A percentile compares a stretch with the other conserved stretches of the same genome.
These are phyloP conservation scores for Arachnomyces sp. DNA, from an alignment of 2,329 filamentous ascomycete species.

Conservation along the genomic window DNA sequence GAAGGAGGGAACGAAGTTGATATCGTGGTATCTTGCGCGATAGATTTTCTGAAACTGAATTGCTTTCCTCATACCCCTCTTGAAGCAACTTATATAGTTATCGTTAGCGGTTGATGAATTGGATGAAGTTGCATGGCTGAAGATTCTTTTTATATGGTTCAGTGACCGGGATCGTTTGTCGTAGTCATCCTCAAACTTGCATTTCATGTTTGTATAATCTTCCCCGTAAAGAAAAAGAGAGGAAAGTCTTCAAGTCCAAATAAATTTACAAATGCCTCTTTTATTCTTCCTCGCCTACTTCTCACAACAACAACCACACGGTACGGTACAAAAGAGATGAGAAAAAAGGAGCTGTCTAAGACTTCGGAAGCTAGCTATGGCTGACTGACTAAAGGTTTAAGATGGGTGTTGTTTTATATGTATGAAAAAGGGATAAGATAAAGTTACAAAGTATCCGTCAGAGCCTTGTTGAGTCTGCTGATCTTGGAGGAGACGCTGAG, in stretches of 20 bases:
- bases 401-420: neutral
- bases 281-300: neutral
- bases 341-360: neutral
- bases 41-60: too few relatives aligned
- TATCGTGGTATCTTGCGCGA: too few relatives aligned
- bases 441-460: slow-evolving; percentile 90
- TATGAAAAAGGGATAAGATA: slow-evolving; percentile 18
- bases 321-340: neutral
- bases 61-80: too few relatives aligned
- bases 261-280: neutral
- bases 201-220: too few relatives aligned
- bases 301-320: too few relatives aligned
- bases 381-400: neutral
- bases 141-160: too few relatives aligned
- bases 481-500: slow-evolving; percentile 91
- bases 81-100: too few relatives aligned
- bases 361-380: neutral
- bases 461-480: slow-evolving; percentile 98
- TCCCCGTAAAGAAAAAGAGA: neutral
- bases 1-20: too few relatives aligned
- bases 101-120: too few relatives aligned
- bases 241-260: neutral
- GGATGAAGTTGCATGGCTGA: too few relatives aligned
- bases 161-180: too few relatives aligned
- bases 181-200: too few relatives aligned